Evolutionary conservation across 345 rosid species (phyloP), one percentile per base, ranked within the genome.

Genomic region (Brassica cretica): DNA sequence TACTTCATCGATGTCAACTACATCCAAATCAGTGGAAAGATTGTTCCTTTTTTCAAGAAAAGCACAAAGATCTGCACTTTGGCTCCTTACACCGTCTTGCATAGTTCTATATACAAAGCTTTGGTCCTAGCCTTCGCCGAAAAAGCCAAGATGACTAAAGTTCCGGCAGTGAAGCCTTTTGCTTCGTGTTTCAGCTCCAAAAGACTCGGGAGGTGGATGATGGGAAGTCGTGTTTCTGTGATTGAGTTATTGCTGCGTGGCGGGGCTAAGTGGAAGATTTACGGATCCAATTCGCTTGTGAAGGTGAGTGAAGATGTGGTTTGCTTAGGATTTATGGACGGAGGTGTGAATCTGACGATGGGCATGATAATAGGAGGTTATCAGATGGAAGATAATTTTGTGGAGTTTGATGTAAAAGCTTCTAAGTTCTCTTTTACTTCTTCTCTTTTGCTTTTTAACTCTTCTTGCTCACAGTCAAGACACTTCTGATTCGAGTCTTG

Each of bases 381-480:
- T 63, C 66, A 63, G 66, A 30, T 63, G 66, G 66, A 63, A 63
- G 66, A 63, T n/a, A n/a, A 63, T 63, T 30, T 63, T 15, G 66
- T 30, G 3, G 66, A 63, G 41, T 63, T 63, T 15, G 66, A 63
- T 63, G 12, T 30, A 8, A 2, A 30, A 30, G 66, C 66, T n/a
- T 30, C 41, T 30, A 63, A 63, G 19, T 63, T 63, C 6, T 63
- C 66, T n/a, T 63, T 63, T 12, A 30, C 66, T 30, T 63, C 66
- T 63, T 63, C 66, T 30, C 66, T 63, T 63, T 30, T 63, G 66
- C 66, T 63, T 63, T 8, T 56, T 56, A 56, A 56, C 61, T 56
- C 61, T 56, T 56, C 61, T 56, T 56, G 61, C 27, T 56, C 61
- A 8, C 61, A 56, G 61, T 56, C 61, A 8, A 56, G 61, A 56